Evolutionary conservation across 148 eudicot genomes (phyloP).

Genomic region (Diospyros lotus): DNA sequence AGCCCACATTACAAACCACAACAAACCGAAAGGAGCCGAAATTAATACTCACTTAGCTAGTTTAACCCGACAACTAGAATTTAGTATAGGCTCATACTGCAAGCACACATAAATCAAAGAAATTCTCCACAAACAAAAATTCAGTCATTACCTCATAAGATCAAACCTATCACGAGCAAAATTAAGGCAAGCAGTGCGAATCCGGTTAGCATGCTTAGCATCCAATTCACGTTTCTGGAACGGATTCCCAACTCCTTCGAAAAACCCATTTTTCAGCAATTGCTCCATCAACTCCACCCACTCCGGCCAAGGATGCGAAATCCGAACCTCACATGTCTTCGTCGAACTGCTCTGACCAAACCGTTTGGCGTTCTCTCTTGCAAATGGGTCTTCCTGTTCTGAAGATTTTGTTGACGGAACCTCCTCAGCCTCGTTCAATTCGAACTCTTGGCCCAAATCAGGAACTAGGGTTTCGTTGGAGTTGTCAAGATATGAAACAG

Average conservation of each 20-base stretch:
- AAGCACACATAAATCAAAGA: not conserved
- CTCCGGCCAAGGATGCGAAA: slow-evolving; percentile 56
- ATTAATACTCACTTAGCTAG: not conserved
- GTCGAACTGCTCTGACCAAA: not conserved
- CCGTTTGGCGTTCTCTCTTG: not conserved
- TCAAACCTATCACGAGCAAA: slow-evolving; percentile 48
- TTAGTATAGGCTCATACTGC: not conserved
- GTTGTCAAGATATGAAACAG: slow-evolving; percentile 20
- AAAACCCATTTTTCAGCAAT: slow-evolving; percentile 38
- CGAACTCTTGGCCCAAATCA: slow-evolving; percentile 24
- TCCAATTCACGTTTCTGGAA: slow-evolving; percentile 25
- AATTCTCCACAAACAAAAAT: not conserved
- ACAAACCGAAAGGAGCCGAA: not conserved
- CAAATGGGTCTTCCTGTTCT: not conserved
- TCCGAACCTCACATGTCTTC: slow-evolving; percentile 10
- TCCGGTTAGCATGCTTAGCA: slow-evolving; percentile 34
- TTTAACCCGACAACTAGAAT: not conserved
- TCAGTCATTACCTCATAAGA: slow-evolving; percentile 41
- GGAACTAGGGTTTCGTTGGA: slow-evolving; percentile 17
- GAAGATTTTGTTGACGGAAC: slow-evolving; percentile 17
- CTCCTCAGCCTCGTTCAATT: slow-evolving; percentile 21
- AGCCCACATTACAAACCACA: not conserved
- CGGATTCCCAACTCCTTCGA: slow-evolving; percentile 39
- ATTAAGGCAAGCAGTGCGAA: slow-evolving; percentile 53
- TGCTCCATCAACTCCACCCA: slow-evolving; percentile 56